phyloP scores from a whole-genome alignment of 495 filamentous ascomycete genomes.

The Viridothelium virens region DNA sequence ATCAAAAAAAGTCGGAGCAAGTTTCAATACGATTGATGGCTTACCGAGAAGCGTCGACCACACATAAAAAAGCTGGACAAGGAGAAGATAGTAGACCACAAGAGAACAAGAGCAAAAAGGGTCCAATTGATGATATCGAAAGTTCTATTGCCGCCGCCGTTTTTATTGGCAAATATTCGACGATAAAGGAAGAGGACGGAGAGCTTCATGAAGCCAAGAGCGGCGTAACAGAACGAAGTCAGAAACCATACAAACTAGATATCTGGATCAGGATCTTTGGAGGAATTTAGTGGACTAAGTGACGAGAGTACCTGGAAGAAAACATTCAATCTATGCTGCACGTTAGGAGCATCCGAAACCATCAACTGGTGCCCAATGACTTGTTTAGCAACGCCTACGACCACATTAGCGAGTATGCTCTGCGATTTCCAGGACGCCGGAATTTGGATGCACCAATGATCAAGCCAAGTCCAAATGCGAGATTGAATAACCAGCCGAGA shows the following conservation, averaged over 20 bases:
- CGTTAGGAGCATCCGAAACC: neutral
- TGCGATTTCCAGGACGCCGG: neutral
- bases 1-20: no score
- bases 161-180: neutral
- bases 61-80: constrained; percentile 5
- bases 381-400: neutral
- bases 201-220: constrained; percentile 7
- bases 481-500: constrained; percentile 1
- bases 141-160: neutral
- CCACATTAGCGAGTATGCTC: neutral
- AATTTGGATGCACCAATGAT: neutral
- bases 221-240: neutral
- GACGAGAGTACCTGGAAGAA: neutral
- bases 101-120: neutral
- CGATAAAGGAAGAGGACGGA: constrained; percentile 7
- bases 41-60: neutral
- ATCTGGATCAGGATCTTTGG: neutral
- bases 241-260: neutral
- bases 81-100: neutral
- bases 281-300: neutral
- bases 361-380: neutral
- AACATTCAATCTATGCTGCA: neutral
- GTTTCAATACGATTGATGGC: no score
- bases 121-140: neutral
- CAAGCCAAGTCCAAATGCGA: neutral